Evolutionary conservation across 2,329 filamentous ascomycete genomes (phyloP), one percentile per base, ranked within the genome.

Genomic region (Stachybotrys elegans): DNA sequence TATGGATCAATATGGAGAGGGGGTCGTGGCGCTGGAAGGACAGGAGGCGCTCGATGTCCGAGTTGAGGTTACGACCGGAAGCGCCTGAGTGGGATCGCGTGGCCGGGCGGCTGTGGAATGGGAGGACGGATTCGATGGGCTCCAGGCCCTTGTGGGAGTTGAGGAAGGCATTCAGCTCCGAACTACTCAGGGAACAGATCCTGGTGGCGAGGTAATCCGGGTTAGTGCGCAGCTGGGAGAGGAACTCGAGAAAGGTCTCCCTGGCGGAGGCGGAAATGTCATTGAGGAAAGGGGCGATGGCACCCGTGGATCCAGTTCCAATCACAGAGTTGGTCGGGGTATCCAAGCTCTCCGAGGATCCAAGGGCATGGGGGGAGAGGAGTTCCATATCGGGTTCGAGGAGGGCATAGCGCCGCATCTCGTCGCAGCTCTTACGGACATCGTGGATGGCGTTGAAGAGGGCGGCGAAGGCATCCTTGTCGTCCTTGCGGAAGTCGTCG

Each of bases 21-120:
- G 90, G 85, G 62, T 95, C 88, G 59, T 91, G 87, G 56, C 91
- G 79, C 66, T 95, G 89, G 61, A 96, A 94, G 42, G 88, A 91
- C 56, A 94, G 73, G 49, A 93, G 79, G 57, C 88, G 83, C 63
- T 95, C 88, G 56, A 95, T 84, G 48, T 88, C 82, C 51, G 75
- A 57, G 42, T 57, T 83, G 69, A 50, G 63, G 56, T 52, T 61
- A 62, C 59, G 61, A 49, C 70, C 70, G 53, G 72, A 66, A 61
- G 70, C 57, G 60, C 69, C 62, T 58, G 62, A 58, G 59, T 70
- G 65, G 56, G 70, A 62, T 49, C 75, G 69, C 43, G 59, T 60
- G 44, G 73, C 73, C 51, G 67, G 69, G 55, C 67, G 69, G 59
- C 68, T 73, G 66, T 84, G 81, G 61, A 83, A 85, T 43, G 83